Percentiles rank a stretch among this genome's conserved stretches.
Evolutionary conservation across 768 basidiomycete species (phyloP).

Genomic region (Naganishia vaughanmartiniae): DNA sequence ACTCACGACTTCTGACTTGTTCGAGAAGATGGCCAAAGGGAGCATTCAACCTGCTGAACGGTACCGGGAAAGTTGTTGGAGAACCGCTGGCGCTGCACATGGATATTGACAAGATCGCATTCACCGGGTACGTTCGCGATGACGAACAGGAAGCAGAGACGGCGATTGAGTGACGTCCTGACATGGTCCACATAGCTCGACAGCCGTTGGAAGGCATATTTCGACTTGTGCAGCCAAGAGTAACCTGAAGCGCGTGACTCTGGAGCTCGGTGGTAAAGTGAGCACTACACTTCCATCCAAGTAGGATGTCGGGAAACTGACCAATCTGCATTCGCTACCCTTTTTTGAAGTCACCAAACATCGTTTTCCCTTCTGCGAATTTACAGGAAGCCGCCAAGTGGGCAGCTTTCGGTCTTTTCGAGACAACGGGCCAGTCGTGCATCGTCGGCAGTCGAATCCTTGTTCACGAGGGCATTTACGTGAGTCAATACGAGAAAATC

Average conservation of each 20-base stretch:
- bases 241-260: slow-evolving; percentile 80
- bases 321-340: no score
- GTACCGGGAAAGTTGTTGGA: slow-evolving; percentile 48
- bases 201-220: slow-evolving; percentile 71
- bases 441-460: slow-evolving; percentile 27
- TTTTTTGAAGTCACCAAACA: slow-evolving; percentile 80
- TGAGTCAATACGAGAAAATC: background rate
- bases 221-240: slow-evolving; percentile 73
- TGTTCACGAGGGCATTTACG: slow-evolving; percentile 9
- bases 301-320: no score
- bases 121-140: slow-evolving; percentile 46
- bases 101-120: slow-evolving; percentile 51
- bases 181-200: slow-evolving; percentile 53
- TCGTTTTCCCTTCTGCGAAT: slow-evolving; percentile 72
- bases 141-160: background rate
- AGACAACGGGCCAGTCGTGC: slow-evolving; percentile 7
- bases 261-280: slow-evolving; percentile 91
- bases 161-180: no score
- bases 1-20: no score
- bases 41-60: slow-evolving; percentile 45
- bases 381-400: slow-evolving; percentile 39
- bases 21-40: slow-evolving; percentile 42
- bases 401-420: slow-evolving; percentile 27
- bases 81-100: slow-evolving; percentile 40
- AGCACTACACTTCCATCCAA: background rate